These are phyloP conservation scores for Digitaria exilis DNA, from an alignment of 202 grass and related monocot species.

Conservation along the genomic window DNA sequence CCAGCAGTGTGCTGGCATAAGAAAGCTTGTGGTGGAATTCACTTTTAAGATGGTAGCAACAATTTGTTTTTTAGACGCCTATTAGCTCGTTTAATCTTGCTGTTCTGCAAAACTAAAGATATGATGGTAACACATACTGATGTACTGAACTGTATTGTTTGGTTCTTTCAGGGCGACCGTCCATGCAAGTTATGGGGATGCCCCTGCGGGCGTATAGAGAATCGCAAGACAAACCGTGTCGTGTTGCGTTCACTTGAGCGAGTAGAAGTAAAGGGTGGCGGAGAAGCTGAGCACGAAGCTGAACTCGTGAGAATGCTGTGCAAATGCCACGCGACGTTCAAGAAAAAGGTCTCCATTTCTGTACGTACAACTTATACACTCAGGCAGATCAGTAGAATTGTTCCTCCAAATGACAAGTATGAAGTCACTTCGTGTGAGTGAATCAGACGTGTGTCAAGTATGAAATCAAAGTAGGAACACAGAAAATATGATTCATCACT, in stretches of 20 bases:
- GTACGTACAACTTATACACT: neutral
- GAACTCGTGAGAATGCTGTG: neutral
- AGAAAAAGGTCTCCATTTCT: neutral
- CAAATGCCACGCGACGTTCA: neutral
- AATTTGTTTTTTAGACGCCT: too few species aligned
- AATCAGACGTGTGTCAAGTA: too few species aligned
- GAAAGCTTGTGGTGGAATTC: constrained; percentile 52
- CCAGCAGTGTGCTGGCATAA: neutral
- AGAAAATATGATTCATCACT: too few species aligned
- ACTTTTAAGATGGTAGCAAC: too few species aligned
- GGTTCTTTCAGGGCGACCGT: neutral
- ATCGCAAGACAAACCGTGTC: neutral
- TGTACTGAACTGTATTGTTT: neutral
- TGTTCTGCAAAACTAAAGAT: too few species aligned
- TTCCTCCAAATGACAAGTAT: neutral
- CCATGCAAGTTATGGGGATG: neutral
- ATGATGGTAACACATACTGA: too few species aligned
- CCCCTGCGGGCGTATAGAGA: neutral
- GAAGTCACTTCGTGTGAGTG: neutral
- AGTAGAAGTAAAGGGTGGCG: neutral
- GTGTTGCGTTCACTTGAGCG: neutral
- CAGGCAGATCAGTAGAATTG: neutral
- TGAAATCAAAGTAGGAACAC: too few species aligned
- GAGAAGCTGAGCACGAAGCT: neutral
- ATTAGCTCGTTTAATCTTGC: too few species aligned